Evolutionary conservation across 805 yeast genomes (phyloP), one percentile per base, ranked within the genome.

Genomic region (Metschnikowia koreensis): DNA sequence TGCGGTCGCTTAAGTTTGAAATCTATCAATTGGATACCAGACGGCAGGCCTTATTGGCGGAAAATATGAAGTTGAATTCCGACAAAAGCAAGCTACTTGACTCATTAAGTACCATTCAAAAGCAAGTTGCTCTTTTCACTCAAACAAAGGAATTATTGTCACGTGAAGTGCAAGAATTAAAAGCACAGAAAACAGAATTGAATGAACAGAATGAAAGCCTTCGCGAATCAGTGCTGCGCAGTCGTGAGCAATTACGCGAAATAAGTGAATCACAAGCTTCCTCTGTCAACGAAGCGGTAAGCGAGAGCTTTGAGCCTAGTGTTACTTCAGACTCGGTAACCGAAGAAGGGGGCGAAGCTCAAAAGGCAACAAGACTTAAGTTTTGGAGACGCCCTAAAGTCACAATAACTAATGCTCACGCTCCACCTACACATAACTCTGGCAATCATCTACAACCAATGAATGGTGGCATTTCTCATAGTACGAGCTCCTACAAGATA

Each of bases 101-200:
- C 61, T 46, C 69, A 26, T 56, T 80, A 48, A 69, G 76, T 47
- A 61, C 68, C n/a, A 49, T 80, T 51, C 77, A 73, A 47, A 58
- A 66, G 37, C 78, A 75, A 53, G 58, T 83, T 11, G 62, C 67
- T 13, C 66, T 66, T 39, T 74, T 78, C 54, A 72, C 74, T 37
- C 63, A 73, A 1, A 68, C 73, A 1, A 81, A 79, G 55, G 73
- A 76, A 2, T 65, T 65, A 6, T 57, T 85, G 36, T 51, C 70
- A 17, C 71, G 69, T 41, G 90, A 86, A 38, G 74, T 87, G 12
- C 77, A 74, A 44, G 76, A 70, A 16, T 69, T 90, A 55, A 75
- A 69, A 31, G 53, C 59, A 0, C 77, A 78, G 44, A 84, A 79
- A 66, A 72, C 69, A 34, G 66, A 68, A 15, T 66, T 89, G 17